Percentiles rank a stretch among this genome's conserved stretches.
phyloP scores from a whole-genome alignment of 1,284 basidiomycete species.

The Ceratobasidium sp. region DNA sequence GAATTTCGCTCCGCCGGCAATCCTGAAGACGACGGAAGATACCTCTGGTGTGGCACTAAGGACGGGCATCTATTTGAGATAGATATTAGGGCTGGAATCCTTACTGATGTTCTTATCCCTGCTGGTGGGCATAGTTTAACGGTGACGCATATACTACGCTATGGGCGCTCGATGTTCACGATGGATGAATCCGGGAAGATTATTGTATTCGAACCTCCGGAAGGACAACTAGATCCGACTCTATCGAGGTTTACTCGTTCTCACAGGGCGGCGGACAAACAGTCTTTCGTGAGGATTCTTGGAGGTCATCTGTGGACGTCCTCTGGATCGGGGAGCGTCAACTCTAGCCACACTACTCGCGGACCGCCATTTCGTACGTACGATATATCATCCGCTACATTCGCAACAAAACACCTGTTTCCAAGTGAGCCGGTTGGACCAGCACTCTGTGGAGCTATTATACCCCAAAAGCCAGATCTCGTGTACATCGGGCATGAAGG shows the following conservation, averaged over 20 bases:
- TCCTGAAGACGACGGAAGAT: constrained; percentile 56
- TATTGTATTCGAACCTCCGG: constrained; percentile 70
- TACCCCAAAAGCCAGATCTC: constrained; percentile 72
- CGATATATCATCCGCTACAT: constrained; percentile 65
- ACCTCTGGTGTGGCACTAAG: constrained; percentile 87
- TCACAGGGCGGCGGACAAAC: constrained; percentile 77
- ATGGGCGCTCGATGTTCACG: constrained; percentile 74
- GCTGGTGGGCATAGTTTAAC: constrained; percentile 67
- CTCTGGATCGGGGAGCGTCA: constrained; percentile 47
- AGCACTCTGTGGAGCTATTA: constrained; percentile 81
- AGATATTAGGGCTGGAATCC: constrained; percentile 69
- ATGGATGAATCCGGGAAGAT: constrained; percentile 87
- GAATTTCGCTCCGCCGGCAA: constrained; percentile 70
- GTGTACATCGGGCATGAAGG: constrained; percentile 96
- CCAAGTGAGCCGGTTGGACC: constrained; percentile 67
- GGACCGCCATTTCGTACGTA: constrained; percentile 82
- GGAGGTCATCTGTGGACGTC: constrained; percentile 82
- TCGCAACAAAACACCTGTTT: constrained; percentile 30
- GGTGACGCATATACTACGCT: constrained; percentile 77
- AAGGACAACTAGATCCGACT: constrained; percentile 51
- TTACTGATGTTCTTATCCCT: constrained; percentile 66
- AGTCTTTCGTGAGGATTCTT: constrained; percentile 79
- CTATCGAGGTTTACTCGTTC: constrained; percentile 64
- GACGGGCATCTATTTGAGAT: constrained; percentile 87
- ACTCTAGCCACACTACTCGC: constrained; percentile 54